phyloP scores from a whole-genome alignment of 495 filamentous ascomycete species.

The Aspergillus baeticus region DNA sequence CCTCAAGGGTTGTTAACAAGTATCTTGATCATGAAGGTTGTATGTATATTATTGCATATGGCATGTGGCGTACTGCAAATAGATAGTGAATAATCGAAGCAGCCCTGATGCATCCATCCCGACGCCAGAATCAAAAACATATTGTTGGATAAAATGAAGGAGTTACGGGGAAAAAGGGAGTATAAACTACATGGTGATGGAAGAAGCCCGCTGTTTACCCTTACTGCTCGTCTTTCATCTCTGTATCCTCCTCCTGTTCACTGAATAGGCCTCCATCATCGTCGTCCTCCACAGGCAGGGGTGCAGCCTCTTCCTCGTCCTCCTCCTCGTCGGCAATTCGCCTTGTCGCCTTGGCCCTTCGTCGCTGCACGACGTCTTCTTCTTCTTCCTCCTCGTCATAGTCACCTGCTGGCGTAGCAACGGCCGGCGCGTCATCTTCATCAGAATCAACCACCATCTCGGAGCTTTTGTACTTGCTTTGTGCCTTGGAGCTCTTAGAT shows the following conservation, averaged over 20 bases:
- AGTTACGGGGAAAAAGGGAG: background rate
- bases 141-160: background rate
- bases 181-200: conserved; percentile 1
- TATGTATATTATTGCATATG: no score
- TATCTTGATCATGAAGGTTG: no score
- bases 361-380: conserved; percentile 33
- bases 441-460: conserved; percentile 80
- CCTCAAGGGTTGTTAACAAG: no score
- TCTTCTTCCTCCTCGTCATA: conserved; percentile 35
- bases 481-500: conserved; percentile 54
- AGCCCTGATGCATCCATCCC: background rate
- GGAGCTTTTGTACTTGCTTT: conserved; percentile 72
- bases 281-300: conserved; percentile 5
- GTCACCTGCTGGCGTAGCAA: conserved; percentile 30
- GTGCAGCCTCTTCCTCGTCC: conserved; percentile 33
- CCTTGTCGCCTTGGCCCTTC: conserved; percentile 35
- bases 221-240: conserved; percentile 28
- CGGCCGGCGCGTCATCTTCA: conserved; percentile 42
- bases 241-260: conserved; percentile 22
- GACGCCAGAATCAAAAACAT: background rate
- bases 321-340: conserved; percentile 47
- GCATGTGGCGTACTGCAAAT: no score
- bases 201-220: conserved; percentile 1
- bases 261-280: conserved; percentile 23
- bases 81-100: no score